Evolutionary conservation across 495 filamentous ascomycete species (phyloP).

Genomic region (Hypoxylon rickii): DNA sequence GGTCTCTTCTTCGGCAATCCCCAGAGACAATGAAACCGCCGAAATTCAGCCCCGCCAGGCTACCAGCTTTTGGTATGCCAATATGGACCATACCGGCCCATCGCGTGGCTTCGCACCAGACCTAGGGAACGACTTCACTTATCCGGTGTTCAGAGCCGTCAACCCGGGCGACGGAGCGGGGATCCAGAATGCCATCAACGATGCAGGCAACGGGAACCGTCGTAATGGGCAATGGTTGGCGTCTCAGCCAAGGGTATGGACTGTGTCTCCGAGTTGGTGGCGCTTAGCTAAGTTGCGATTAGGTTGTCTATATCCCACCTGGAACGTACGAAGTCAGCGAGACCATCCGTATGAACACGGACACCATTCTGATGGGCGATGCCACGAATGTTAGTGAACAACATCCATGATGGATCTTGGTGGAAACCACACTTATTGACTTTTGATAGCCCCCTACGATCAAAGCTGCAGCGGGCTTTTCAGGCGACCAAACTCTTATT

Average conservation of each 20-base stretch:
- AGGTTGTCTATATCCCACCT: constrained; percentile 66
- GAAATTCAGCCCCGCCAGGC: constrained; percentile 11
- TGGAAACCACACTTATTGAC: neutral
- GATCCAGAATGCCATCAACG: constrained; percentile 42
- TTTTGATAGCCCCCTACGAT: constrained; percentile 54
- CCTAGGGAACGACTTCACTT: constrained; percentile 40
- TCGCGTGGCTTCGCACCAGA: constrained; percentile 45
- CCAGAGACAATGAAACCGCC: neutral
- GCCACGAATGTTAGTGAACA: constrained; percentile 57
- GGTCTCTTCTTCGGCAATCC: constrained; percentile 8
- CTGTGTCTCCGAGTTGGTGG: neutral
- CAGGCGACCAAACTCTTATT: constrained; percentile 39
- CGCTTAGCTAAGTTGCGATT: neutral
- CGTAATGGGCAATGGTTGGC: constrained; percentile 45
- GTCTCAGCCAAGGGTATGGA: constrained; percentile 46
- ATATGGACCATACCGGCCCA: constrained; percentile 41
- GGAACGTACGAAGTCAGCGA: constrained; percentile 65
- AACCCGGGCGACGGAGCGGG: constrained; percentile 42
- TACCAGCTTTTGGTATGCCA: constrained; percentile 44
- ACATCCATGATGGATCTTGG: neutral
- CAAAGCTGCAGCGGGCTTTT: constrained; percentile 58
- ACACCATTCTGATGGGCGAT: constrained; percentile 69
- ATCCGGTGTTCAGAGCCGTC: constrained; percentile 42
- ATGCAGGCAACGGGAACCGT: constrained; percentile 35
- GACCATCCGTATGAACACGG: constrained; percentile 59